Evolutionary conservation across 1,284 basidiomycete genomes (phyloP).

Genomic region (Xerocomus amazonicus): DNA sequence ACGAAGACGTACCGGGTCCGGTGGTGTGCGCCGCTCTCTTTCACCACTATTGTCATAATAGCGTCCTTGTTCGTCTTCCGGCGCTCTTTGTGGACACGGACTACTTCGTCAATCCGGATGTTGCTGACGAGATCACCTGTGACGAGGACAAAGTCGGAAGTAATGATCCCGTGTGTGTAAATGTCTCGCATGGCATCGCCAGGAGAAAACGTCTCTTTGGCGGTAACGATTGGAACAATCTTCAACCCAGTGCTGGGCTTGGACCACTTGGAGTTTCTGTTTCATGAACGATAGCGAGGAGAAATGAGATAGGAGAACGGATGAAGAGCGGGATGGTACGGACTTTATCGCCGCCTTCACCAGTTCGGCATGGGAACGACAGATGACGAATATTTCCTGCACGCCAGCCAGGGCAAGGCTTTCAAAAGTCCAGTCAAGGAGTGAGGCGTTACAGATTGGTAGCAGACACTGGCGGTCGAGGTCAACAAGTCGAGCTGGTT

Average conservation of each 20-base stretch:
- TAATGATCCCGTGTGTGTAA: slow-evolving; percentile 90
- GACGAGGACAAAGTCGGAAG: slow-evolving; percentile 91
- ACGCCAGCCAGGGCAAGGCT: slow-evolving; percentile 89
- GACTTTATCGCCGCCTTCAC: slow-evolving; percentile 81
- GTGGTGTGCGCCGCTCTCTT: slow-evolving; percentile 69
- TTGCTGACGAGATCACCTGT: slow-evolving; percentile 95
- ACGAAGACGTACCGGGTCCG: slow-evolving; percentile 59
- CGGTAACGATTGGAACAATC: slow-evolving; percentile 85
- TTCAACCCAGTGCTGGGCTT: slow-evolving; percentile 73
- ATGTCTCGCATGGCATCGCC: slow-evolving; percentile 97
- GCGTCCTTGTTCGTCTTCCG: slow-evolving; percentile 86
- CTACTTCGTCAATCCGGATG: slow-evolving; percentile 85
- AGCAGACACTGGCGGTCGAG: slow-evolving; percentile 69
- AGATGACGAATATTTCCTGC: slow-evolving; percentile 94
- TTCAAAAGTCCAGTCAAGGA: slow-evolving; percentile 96
- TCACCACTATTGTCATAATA: slow-evolving; percentile 95
- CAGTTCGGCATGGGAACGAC: slow-evolving; percentile 80
- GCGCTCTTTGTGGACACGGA: slow-evolving; percentile 85
- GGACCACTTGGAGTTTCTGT: slow-evolving; percentile 79
- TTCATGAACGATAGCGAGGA: background rate
- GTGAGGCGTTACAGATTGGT: slow-evolving; percentile 89
- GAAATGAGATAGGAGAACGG: slow-evolving; percentile 14
- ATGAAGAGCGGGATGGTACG: slow-evolving; percentile 31
- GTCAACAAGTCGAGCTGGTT: slow-evolving; percentile 9
- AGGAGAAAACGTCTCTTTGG: slow-evolving; percentile 84